Conservation (phyloP, 2,329 filamentous ascomycete species). For the Pseudogymnoascus destructans region DNA sequence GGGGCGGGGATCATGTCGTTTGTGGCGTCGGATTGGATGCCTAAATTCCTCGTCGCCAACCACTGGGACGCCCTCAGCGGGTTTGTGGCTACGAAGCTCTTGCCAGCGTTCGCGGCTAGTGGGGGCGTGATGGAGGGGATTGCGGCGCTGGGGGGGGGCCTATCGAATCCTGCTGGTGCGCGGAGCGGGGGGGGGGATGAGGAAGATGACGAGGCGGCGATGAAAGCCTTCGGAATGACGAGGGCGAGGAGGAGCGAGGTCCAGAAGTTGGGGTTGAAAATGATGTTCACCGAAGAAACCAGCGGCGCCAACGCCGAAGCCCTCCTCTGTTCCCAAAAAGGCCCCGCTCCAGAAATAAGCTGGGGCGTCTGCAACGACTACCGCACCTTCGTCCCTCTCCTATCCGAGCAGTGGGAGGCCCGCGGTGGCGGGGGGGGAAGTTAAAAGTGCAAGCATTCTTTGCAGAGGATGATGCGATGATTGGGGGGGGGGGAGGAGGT, state of each 20-base stretch:
- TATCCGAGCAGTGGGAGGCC: slow-evolving; percentile 14
- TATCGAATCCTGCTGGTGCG: background rate
- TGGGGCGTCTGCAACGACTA: slow-evolving; percentile 18
- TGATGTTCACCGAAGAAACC: slow-evolving; percentile 19
- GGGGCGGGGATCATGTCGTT: background rate
- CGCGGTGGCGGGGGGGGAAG: slow-evolving; percentile 10
- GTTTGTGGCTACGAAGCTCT: slow-evolving; percentile 25
- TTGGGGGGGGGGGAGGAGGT: slow-evolving; percentile 30
- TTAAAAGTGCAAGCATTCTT: slow-evolving; percentile 25
- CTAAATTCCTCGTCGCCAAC: slow-evolving; percentile 10
- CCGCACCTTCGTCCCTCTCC: slow-evolving; percentile 13
- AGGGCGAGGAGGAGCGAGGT: slow-evolving; percentile 14
- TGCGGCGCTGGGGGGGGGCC: slow-evolving; percentile 10
- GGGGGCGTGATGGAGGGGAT: slow-evolving; percentile 12
- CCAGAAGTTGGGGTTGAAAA: slow-evolving; percentile 14
- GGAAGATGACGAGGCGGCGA: slow-evolving; percentile 12
- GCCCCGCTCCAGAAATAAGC: slow-evolving; percentile 11
- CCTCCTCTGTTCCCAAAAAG: slow-evolving; percentile 20
- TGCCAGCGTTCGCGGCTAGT: slow-evolving; percentile 19
- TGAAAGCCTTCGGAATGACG: slow-evolving; percentile 15
- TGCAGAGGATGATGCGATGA: slow-evolving; percentile 31
- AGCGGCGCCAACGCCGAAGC: slow-evolving; percentile 23
- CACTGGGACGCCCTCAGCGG: slow-evolving; percentile 23
- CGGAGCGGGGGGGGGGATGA: background rate
- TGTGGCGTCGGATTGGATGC: background rate